Base-by-base conservation (phyloP, 2,329 filamentous ascomycete genomes). In the Colletotrichum magnum region DNA sequence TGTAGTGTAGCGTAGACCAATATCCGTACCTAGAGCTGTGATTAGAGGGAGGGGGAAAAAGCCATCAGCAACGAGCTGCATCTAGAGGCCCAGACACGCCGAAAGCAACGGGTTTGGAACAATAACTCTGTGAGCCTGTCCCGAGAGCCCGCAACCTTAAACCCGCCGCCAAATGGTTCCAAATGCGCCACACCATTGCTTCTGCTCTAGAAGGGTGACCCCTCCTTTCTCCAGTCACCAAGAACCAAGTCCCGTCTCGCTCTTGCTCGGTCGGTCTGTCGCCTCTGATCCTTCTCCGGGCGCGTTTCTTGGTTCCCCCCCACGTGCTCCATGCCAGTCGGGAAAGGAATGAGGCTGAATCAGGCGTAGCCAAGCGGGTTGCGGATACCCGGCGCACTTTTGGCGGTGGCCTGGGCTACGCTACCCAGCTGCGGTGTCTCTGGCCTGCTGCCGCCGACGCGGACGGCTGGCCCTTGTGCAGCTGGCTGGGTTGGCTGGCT, bases 261-360 rank as follows among this genome's bases (percentile, higher is more conserved):
- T 68, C 45, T 41, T 54, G 66, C 66, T 68, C 61, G 41, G 50
- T 62, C 43, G 58, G 50, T 45, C 59, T 50, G 59, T 65, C 53
- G 43, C 47, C 61, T 60, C 61, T 62, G 61, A 69, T 65, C 66
- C 61, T 65, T 65, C 66, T 65, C 66, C 61, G 61, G 61, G 66
- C 50, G 66, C 54, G 58, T 58, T 69, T 65, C 50, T 68, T 69
- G 62, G 67, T 54, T 53, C 47, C 45, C 63, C 63, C 59, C 67
- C 67, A 69, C 67, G 67, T 68, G 67, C 67, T 68, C 62, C 67
- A 68, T 68, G 67, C 63, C 54, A 71, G 66, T 69, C 45, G 48
- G 45, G 68, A 65, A 69, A 72, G 74, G 72, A 74, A 75, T 76
- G 76, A 77, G 76, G 76, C 76, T 77, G 74, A 76, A 74, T 75